Base-by-base conservation (phyloP, 1,284 basidiomycete species). In the Puccinia triticina region DNA sequence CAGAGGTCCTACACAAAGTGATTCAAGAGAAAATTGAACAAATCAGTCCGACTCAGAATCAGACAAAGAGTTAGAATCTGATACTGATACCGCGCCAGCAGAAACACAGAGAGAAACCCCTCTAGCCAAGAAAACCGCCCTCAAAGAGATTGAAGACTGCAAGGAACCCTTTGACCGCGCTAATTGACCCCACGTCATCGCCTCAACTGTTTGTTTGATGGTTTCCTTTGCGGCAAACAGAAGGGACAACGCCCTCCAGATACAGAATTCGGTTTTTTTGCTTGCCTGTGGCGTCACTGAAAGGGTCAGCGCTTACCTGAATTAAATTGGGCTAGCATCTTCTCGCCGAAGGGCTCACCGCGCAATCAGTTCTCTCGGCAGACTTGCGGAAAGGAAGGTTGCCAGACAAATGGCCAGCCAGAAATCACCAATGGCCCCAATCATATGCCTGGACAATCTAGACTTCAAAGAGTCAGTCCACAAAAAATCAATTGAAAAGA, bases 381-480 rank as follows among this genome's bases (percentile, higher is more conserved):
- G n/a, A 29, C 2, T 16, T 26, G 43, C 40, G 2, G n/a, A 48
- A 21, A 11, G 2, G 12, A 32, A 16, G 12, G 23, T 71, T 11
- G n/a, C 2, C n/a, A 12, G 14, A 7, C 12, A 29, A 48, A 50
- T 48, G 43, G 7, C 2, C 1, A 26, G 2, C 29, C 1, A 10
- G 18, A 37, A 40, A 2, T 66, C 34, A 4, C 64, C 37, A 10
- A 4, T 66, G 0, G 8, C 64, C 2, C 72, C 72, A 5, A 23
- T 77, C 43, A 29, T 61, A 2, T 77, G 74, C 61, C 12, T 64
- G 4, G 74, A 77, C 40, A 77, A 77, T 40, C 26, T 77, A 5
- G 74, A 77, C 16, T 46, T 77, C 32, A 18, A 77, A 48, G 48
- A 61, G 61, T 7, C 14, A 3, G 37, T 77, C 16, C 74, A 77